These are phyloP conservation scores for Penicillium sp. DNA, from an alignment of 2,329 filamentous ascomycete species.

Conservation along the genomic window DNA sequence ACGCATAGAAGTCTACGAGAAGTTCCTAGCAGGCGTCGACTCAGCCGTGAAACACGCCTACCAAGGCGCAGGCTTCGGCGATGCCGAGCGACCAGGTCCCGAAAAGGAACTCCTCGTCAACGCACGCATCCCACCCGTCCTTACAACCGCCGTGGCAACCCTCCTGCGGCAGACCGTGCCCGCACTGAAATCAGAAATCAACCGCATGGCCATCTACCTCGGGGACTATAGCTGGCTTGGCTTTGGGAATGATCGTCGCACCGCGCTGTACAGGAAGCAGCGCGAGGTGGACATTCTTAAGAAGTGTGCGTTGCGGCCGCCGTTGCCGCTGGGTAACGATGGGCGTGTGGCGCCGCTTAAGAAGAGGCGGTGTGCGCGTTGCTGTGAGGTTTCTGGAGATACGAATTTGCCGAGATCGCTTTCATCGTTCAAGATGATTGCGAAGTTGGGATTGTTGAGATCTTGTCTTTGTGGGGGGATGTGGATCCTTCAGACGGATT, in stretches of 20 bases:
- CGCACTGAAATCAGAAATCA: conserved; percentile 60
- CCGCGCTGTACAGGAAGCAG: conserved; percentile 62
- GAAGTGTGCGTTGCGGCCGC: conserved; percentile 44
- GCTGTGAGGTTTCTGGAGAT: conserved; percentile 68
- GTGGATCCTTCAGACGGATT: conserved; percentile 39
- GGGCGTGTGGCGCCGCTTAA: conserved; percentile 12
- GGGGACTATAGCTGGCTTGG: conserved; percentile 71
- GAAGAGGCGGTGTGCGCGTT: conserved; percentile 59
- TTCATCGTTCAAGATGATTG: conserved; percentile 39
- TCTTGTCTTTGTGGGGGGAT: conserved; percentile 45
- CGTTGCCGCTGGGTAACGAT: conserved; percentile 10
- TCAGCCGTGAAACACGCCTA: conserved; percentile 65
- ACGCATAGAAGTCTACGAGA: conserved; percentile 64
- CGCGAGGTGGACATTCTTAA: conserved; percentile 62
- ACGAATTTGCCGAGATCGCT: conserved; percentile 43
- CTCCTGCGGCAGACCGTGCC: conserved; percentile 55
- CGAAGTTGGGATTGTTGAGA: conserved; percentile 39
- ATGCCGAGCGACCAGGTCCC: conserved; percentile 48
- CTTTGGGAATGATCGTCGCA: conserved; percentile 59
- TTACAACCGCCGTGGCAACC: conserved; percentile 51
- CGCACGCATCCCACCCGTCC: conserved; percentile 53
- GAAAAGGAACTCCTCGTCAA: conserved; percentile 59
- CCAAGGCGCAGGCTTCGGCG: conserved; percentile 46
- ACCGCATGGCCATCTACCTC: conserved; percentile 71
- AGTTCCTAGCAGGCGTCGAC: conserved; percentile 65